These are phyloP conservation scores for Metschnikowia continentalis DNA, from an alignment of 805 yeast genomes.

Conservation along the genomic window DNA sequence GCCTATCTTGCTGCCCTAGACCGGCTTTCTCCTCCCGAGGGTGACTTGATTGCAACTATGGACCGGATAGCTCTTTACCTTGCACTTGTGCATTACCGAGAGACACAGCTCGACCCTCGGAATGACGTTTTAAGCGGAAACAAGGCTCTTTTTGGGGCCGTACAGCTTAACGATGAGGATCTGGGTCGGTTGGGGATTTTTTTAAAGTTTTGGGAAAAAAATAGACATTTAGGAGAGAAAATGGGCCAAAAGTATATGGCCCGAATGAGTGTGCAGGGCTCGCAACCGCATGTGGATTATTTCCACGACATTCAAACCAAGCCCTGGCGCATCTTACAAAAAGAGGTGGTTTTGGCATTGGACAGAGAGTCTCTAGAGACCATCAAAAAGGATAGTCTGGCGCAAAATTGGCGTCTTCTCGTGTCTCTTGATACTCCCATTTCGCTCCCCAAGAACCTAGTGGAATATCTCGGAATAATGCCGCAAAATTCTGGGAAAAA, in stretches of 20 bases:
- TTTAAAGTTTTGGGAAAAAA: conserved; percentile 36
- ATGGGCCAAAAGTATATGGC: conserved; percentile 12
- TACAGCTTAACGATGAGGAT: conserved; percentile 23
- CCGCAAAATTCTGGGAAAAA: too few species aligned
- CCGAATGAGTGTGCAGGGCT: conserved; percentile 20
- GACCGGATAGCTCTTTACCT: conserved; percentile 30
- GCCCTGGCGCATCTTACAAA: conserved; percentile 20
- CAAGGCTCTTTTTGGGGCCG: conserved; percentile 25
- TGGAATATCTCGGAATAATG: conserved; percentile 29
- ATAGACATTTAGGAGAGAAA: not conserved
- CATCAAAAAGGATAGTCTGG: not conserved
- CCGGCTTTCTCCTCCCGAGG: conserved; percentile 26
- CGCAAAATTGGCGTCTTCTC: conserved; percentile 23
- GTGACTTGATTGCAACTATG: conserved; percentile 29
- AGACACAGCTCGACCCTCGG: conserved; percentile 15
- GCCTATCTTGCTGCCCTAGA: conserved; percentile 36
- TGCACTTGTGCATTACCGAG: conserved; percentile 22
- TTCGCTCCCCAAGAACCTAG: conserved; percentile 23
- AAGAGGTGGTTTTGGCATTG: conserved; percentile 19
- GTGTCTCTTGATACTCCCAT: conserved; percentile 26
- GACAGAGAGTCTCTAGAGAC: conserved; percentile 7
- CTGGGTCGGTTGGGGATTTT: conserved; percentile 29
- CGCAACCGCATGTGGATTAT: conserved; percentile 17
- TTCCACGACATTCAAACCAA: conserved; percentile 18
- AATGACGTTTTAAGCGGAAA: conserved; percentile 21